Evolutionary conservation across 345 rosid species (phyloP), one percentile per base, ranked within the genome.

Genomic region (Pistacia integerrima): DNA sequence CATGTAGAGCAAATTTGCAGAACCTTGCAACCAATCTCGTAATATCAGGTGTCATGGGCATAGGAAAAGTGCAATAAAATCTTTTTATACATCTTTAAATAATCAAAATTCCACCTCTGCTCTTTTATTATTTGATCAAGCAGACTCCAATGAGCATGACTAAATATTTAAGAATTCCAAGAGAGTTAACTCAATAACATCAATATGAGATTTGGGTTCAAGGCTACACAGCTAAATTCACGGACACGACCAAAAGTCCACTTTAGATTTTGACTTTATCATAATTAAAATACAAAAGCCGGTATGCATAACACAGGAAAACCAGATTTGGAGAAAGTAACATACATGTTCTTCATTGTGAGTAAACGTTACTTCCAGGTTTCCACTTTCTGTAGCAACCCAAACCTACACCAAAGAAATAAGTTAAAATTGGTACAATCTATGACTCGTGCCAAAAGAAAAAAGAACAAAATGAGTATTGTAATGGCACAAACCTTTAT

Each of bases 321-420:
- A 52, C 16, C 6, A 38, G 58, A 75, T 35, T 61, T 11, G 30
- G 17, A 63, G 41, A 79, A 61, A 77, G 30, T 16, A 66, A 80
- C 85, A 35, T 91, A 96, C 99, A 82, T 92, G 88, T 72, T 96
- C 98, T 78, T 96, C 99, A 2, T 74, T 86, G 85, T 96, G 99
- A 63, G 97, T 91, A 85, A 87, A 92, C 38, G 97, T 91, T 14
- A 89, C 97, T 92, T 96, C 95, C 90, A 96, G 84, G 80, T 84
- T 88, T 74, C 99, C 98, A 80, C 91, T 93, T 80, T 96, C 99
- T 20, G 86, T 81, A 64, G 97, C 97, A 59, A 86, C 94, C 99
- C 99, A 96, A 46, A 91, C 93, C 99, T 96, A 82, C 80, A 78
- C 4, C 44, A 77, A 60, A 20, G 46, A 41, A 41, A 41, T 41